Evolutionary conservation across 164 flowering plant species (phyloP).

Genomic region (Berberis thunbergii): DNA sequence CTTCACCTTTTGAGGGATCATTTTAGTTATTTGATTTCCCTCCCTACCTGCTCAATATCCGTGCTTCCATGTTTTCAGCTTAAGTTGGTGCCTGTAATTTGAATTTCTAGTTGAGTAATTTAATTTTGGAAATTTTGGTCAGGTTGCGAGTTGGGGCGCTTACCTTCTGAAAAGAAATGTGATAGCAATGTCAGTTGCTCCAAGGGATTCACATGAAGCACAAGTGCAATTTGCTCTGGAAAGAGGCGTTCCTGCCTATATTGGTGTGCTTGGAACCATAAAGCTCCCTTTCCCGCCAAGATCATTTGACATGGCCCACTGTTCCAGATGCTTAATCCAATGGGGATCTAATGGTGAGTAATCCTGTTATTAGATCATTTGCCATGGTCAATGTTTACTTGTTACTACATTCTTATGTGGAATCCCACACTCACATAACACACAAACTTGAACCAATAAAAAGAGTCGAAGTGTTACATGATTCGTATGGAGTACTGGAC

Average conservation of each 20-base stretch:
- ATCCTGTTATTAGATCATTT: background rate
- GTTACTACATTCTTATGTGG: too few relatives aligned
- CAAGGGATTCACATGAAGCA: slow-evolving; percentile 89
- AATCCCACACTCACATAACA: too few relatives aligned
- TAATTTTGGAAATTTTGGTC: background rate
- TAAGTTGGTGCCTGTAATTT: background rate
- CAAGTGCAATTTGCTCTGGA: slow-evolving; percentile 95
- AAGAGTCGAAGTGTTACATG: too few relatives aligned
- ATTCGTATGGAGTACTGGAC: too few relatives aligned
- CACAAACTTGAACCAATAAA: too few relatives aligned
- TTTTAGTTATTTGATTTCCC: too few relatives aligned
- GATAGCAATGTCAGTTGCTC: slow-evolving; percentile 89
- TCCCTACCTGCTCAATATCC: background rate
- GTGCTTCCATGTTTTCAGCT: background rate
- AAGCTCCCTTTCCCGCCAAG: slow-evolving; percentile 78
- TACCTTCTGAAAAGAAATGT: slow-evolving; percentile 85
- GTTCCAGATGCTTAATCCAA: slow-evolving; percentile 87
- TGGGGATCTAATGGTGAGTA: slow-evolving; percentile 79
- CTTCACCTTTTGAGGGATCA: background rate
- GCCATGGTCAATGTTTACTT: too few relatives aligned
- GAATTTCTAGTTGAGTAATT: background rate
- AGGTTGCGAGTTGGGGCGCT: slow-evolving; percentile 96
- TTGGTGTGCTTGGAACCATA: slow-evolving; percentile 85
- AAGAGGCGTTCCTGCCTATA: slow-evolving; percentile 89
- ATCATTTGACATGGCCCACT: slow-evolving; percentile 94